Base-by-base conservation (phyloP, 768 basidiomycete species). In the Trichaptum fuscoviolaceum region DNA sequence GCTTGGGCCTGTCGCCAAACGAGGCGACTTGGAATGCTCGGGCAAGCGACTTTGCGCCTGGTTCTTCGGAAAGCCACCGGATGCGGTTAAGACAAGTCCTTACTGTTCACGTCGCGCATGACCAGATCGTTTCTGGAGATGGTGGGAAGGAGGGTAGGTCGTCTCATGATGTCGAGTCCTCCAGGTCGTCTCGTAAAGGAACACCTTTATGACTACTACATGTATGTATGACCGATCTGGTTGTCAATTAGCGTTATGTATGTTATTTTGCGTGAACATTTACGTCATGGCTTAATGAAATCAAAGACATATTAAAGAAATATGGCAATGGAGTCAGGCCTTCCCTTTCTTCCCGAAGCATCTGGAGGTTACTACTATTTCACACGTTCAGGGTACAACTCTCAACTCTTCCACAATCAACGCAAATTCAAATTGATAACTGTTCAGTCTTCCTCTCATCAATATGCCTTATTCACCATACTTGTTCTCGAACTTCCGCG, bases 1-100 rank as follows among this genome's bases (percentile, higher is more conserved):
- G 77, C 1, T 68, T 78, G 23, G 78, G 78, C 30, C 69, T 79
- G 18, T 73, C 77, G 5, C 42, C 42, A 20, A 52, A 52, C 42
- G 6, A 52, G 20, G 42, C 42, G 15, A 52, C 42, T 52, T 52
- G 42, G 42, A 52, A 52, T 20, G 42, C 42, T 4, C 42, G 10
- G 3, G 42, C 42, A 12, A 15, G 3, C 12, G 42, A 52, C 2
- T 30, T 30, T 30, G 30, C 42, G 5, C 42, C 42, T 12, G 42
- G 42, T 4, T 52, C 42, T 2, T 15, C 20, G 42, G 42, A 52
- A 12, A 52, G 5, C 42, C 42, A 52, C 42, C 42, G 42, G 20
- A 12, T 52, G 12, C 42, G 42, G 15, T 12, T 52, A 12, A 12
- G 42, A 17, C 7, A 17, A 15, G 42, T 5, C 10, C 5, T 52